Base-by-base conservation (phyloP, 1,139 yeast species). In the Scheffersomyces stambukii region DNA sequence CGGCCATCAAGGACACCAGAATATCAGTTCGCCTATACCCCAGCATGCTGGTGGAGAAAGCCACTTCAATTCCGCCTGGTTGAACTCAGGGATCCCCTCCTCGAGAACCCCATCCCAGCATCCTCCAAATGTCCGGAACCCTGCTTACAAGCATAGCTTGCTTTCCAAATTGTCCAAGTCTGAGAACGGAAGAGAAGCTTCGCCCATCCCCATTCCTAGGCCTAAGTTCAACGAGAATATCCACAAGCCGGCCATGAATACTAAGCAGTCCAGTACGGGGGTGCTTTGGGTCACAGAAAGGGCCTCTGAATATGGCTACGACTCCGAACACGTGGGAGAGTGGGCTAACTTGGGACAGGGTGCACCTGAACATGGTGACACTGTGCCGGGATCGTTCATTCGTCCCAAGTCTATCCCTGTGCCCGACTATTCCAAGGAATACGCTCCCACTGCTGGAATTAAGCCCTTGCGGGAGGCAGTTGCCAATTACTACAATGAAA, bases 271-370 rank as follows among this genome's bases (percentile, higher is more conserved):
- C 9, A 75, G 81, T 7, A 77, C 84, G 1, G 84, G 84, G 34
- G 84, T 77, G 12, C 69, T 77, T 36, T 77, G 83, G 83, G 76
- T 76, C 28, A 77, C 83, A 1, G 83, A 77, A 47, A 61, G 81
- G 42, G 84, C 84, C 17, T 54, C 61, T 25, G 81, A 73, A 36
- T 71, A 75, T 47, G 84, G 84, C 0, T 77, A 62, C 48, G 56
- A 63, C 25, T 59, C 61, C 6, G 63, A 63, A 33, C 62, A 62
- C 25, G 76, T 71, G 36, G 64, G 59, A 29, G 58, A 60, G 18
- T 77, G 83, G 83, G 75, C 80, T 25, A 77, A 77, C 50, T 60
- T 77, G 49, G 84, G 84, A 21, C 84, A 77, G 47, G 84, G 84
- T 28, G 80, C 81, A 32, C 83, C 84, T 2, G 83, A 77, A 46